Conservation (phyloP, 768 basidiomycete species). For the Lactarius indigo region DNA sequence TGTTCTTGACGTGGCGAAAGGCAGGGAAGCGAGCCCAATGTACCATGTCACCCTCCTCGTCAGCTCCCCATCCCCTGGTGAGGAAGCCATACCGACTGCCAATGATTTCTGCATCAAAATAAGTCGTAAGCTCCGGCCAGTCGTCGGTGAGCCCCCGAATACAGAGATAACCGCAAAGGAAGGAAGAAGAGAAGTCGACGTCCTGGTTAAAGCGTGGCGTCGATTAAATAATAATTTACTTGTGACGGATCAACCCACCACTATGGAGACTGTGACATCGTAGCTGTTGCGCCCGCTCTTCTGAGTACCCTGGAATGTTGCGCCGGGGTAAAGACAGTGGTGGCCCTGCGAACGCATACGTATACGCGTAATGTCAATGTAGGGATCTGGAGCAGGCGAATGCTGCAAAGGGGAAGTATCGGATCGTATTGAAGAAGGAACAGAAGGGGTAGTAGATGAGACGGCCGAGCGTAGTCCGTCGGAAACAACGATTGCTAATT, state of each 20-base stretch:
- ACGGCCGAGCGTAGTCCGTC: constrained; percentile 23
- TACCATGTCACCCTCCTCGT: constrained; percentile 85
- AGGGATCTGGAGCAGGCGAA: constrained; percentile 44
- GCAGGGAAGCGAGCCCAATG: constrained; percentile 95
- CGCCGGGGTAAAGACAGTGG: constrained; percentile 84
- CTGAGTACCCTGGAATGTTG: constrained; percentile 86
- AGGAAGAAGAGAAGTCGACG: constrained; percentile 83
- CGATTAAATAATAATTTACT: neutral
- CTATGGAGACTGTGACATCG: constrained; percentile 89
- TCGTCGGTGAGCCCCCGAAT: constrained; percentile 92
- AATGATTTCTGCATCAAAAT: constrained; percentile 96
- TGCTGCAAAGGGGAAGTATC: constrained; percentile 20
- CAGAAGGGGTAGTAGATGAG: constrained; percentile 25
- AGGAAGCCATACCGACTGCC: constrained; percentile 87
- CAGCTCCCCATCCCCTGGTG: constrained; percentile 88
- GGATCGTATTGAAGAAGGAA: constrained; percentile 29
- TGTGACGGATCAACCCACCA: constrained; percentile 53
- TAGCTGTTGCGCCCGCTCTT: constrained; percentile 92
- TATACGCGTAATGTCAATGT: constrained; percentile 71
- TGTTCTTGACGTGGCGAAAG: constrained; percentile 75
- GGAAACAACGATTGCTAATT: constrained; percentile 38
- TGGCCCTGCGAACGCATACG: constrained; percentile 69
- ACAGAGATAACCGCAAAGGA: constrained; percentile 86
- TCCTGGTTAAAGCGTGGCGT: constrained; percentile 48
- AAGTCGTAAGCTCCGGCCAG: constrained; percentile 94